Evolutionary conservation across 108 stramenopile genomes (phyloP).

Genomic region (Discostella pseudostelligera): DNA sequence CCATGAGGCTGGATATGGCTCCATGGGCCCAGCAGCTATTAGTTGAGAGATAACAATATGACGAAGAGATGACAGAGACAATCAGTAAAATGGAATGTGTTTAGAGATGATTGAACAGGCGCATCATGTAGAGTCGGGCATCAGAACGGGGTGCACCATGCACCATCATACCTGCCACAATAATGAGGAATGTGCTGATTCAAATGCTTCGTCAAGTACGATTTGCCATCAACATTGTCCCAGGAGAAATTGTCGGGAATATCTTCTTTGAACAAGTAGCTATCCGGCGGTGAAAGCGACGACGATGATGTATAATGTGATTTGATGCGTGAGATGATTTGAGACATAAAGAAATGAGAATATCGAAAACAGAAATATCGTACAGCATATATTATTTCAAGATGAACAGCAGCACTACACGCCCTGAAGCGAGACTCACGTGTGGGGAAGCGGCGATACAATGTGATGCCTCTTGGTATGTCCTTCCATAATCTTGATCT

Average conservation of each 20-base stretch:
- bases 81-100: conserved; percentile 35
- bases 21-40: conserved; percentile 61
- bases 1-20: conserved; percentile 73
- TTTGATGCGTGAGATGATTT: too few relatives aligned
- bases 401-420: too few relatives aligned
- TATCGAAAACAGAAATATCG: neutral
- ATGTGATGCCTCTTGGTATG: conserved; percentile 36
- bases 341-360: neutral
- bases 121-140: too few relatives aligned
- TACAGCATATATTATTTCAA: neutral
- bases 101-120: too few relatives aligned
- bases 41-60: too few relatives aligned
- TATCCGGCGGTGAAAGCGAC: neutral
- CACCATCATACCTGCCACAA: conserved; percentile 31
- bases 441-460: conserved; percentile 39
- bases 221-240: conserved; percentile 77
- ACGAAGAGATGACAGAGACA: neutral
- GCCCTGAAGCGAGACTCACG: too few relatives aligned
- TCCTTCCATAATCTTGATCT: conserved; percentile 38
- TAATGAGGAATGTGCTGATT: conserved; percentile 93
- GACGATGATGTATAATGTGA: too few relatives aligned
- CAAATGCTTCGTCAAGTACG: conserved; percentile 75
- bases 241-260: conserved; percentile 53
- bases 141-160: too few relatives aligned
- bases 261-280: conserved; percentile 31